These are phyloP conservation scores for Royoungia palumana DNA, from an alignment of 768 basidiomycete species.

Conservation along the genomic window DNA sequence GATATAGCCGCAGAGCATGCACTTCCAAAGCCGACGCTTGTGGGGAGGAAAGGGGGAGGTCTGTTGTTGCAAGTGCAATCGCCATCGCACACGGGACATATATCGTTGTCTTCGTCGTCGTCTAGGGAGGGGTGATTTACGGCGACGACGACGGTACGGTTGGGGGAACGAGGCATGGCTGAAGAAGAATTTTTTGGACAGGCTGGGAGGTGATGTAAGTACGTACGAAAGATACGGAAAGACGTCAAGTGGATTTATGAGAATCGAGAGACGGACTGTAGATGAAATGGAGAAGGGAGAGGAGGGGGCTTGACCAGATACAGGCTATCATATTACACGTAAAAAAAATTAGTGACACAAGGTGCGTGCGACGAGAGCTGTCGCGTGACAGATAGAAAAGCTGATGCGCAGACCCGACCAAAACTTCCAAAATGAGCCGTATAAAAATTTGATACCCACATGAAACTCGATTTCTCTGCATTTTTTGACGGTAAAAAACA, in stretches of 20 bases:
- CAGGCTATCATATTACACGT: slow-evolving; percentile 36
- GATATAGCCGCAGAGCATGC: slow-evolving; percentile 38
- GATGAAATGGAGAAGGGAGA: slow-evolving; percentile 23
- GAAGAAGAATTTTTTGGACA: slow-evolving; percentile 50
- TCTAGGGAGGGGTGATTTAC: slow-evolving; percentile 36
- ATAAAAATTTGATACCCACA: slow-evolving; percentile 25
- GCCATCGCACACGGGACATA: slow-evolving; percentile 88
- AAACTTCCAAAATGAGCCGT: slow-evolving; percentile 24
- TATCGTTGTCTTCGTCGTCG: slow-evolving; percentile 82
- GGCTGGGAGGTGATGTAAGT: slow-evolving; percentile 32
- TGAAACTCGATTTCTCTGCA: slow-evolving; percentile 37
- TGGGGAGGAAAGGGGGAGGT: slow-evolving; percentile 32
- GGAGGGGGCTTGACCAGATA: slow-evolving; percentile 12
- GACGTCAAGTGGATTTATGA: slow-evolving; percentile 27
- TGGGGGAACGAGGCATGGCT: slow-evolving; percentile 66
- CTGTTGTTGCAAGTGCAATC: slow-evolving; percentile 75
- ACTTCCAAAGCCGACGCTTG: slow-evolving; percentile 31
- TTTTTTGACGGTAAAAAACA: slow-evolving; percentile 36
- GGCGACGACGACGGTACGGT: slow-evolving; percentile 59
- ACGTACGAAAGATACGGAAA: slow-evolving; percentile 20
- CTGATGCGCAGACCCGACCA: slow-evolving; percentile 19
- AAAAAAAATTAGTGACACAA: slow-evolving; percentile 34
- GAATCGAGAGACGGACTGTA: slow-evolving; percentile 10
- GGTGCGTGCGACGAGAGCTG: slow-evolving; percentile 28
- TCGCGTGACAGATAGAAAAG: slow-evolving; percentile 37